Conservation (phyloP, 768 basidiomycete species). For the Hydnomerulius pinastri region DNA sequence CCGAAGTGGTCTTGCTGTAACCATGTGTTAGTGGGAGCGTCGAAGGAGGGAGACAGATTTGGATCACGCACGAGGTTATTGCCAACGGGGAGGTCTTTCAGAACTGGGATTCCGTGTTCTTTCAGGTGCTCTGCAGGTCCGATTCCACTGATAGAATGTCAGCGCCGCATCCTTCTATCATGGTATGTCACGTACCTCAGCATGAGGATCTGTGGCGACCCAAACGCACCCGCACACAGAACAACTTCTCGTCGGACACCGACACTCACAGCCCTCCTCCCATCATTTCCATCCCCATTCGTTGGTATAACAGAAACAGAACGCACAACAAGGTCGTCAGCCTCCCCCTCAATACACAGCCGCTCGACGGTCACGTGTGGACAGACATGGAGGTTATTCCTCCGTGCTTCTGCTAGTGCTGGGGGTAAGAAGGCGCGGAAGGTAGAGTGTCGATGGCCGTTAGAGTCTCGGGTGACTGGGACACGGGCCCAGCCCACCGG, state of each 20-base stretch:
- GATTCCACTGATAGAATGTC: conserved; percentile 33
- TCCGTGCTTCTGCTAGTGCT: conserved; percentile 1
- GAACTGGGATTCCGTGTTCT: conserved; percentile 26
- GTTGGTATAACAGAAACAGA: neutral
- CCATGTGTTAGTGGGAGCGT: neutral
- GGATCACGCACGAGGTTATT: conserved; percentile 26
- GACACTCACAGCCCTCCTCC: neutral
- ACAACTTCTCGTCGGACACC: conserved; percentile 25
- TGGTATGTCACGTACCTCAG: conserved; percentile 26
- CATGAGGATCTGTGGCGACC: conserved; percentile 44
- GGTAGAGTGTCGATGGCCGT: conserved; percentile 12
- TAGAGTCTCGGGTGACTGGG: neutral
- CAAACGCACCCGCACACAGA: conserved; percentile 42
- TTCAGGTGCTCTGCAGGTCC: conserved; percentile 41
- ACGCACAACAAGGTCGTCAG: neutral
- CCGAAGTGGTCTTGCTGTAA: conserved; percentile 41
- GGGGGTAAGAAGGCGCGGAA: conserved; percentile 15
- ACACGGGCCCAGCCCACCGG: conserved; percentile 1
- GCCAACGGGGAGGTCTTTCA: conserved; percentile 37
- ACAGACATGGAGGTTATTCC: conserved; percentile 11
- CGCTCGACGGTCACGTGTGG: conserved; percentile 7
- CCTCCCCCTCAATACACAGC: neutral
- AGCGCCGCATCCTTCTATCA: too few species aligned
- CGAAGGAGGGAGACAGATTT: neutral
- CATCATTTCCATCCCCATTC: neutral